Percentiles rank a stretch among this genome's conserved stretches.
These are phyloP conservation scores for Periconia sp. DNA, from an alignment of 2,329 filamentous ascomycete species.

Conservation along the genomic window DNA sequence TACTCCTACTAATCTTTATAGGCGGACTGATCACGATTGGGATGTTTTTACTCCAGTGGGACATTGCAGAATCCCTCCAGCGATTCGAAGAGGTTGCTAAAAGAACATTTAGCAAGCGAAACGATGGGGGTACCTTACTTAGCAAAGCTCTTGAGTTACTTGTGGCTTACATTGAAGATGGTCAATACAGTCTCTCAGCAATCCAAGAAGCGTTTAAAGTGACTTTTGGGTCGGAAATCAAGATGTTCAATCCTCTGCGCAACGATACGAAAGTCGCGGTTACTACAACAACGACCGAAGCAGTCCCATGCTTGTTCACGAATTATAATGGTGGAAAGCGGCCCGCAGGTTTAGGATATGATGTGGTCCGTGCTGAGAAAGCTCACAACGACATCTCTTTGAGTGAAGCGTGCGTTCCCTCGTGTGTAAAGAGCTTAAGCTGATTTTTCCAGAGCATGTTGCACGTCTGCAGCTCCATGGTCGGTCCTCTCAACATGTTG, in stretches of 20 bases:
- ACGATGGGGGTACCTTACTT: conserved; percentile 11
- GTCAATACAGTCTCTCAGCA: conserved; percentile 25
- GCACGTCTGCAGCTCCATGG: conserved; percentile 32
- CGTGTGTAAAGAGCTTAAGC: neutral
- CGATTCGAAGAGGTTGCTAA: conserved; percentile 29
- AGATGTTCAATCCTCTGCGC: conserved; percentile 35
- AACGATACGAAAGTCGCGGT: conserved; percentile 35
- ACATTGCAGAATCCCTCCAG: conserved; percentile 18
- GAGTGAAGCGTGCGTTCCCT: conserved; percentile 28
- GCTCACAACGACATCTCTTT: conserved; percentile 22
- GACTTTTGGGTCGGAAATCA: conserved; percentile 10
- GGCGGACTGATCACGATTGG: conserved; percentile 34
- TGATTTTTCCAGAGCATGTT: conserved; percentile 22
- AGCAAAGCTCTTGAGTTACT: conserved; percentile 20
- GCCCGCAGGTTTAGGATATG: conserved; percentile 13
- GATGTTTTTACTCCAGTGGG: conserved; percentile 35
- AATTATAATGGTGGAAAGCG: conserved; percentile 34
- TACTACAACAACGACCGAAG: conserved; percentile 28
- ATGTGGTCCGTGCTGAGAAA: conserved; percentile 24
- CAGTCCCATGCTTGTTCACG: conserved; percentile 27
- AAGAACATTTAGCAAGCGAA: conserved; percentile 25
- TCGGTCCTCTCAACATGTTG: conserved; percentile 1
- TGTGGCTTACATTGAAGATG: conserved; percentile 29
- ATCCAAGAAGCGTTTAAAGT: conserved; percentile 31
- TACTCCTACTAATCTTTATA: conserved; percentile 9